Evolutionary conservation across 495 filamentous ascomycete genomes (phyloP).

Genomic region (Aspergillus coremiiformis): DNA sequence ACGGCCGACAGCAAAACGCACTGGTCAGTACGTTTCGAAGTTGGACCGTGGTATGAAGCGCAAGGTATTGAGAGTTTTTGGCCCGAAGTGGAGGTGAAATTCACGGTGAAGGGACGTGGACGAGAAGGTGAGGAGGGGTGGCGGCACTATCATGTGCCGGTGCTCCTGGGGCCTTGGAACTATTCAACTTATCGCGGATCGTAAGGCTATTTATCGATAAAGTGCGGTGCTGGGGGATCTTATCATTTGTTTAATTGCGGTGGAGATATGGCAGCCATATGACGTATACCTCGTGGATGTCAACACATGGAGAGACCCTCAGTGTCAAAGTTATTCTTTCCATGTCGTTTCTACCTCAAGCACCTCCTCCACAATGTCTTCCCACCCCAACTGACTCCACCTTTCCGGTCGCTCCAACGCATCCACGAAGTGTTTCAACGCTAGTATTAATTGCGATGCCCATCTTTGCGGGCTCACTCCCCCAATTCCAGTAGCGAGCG

Average conservation of each 20-base stretch:
- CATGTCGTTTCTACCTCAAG: conserved; percentile 25
- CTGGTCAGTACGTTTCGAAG: conserved; percentile 75
- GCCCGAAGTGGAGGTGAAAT: conserved; percentile 81
- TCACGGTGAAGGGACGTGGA: conserved; percentile 56
- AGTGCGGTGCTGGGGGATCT: conserved; percentile 1
- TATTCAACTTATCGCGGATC: conserved; percentile 89
- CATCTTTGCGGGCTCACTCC: conserved; percentile 37
- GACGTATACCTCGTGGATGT: conserved; percentile 3
- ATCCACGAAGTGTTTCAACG: conserved; percentile 42
- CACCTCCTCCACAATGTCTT: conserved; percentile 17
- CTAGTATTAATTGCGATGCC: conserved; percentile 43
- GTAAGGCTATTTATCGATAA: conserved; percentile 14
- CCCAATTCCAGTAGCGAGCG: conserved; percentile 41
- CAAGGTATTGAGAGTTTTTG: conserved; percentile 72
- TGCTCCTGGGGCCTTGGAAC: conserved; percentile 81
- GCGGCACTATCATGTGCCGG: conserved; percentile 87
- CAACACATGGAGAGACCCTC: neutral
- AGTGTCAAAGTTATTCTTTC: neutral
- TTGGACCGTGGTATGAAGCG: conserved; percentile 65
- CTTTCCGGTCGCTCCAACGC: conserved; percentile 27
- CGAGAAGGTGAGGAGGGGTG: conserved; percentile 51
- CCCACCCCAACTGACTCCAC: conserved; percentile 31
- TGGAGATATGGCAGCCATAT: neutral
- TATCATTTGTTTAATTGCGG: conserved; percentile 4
- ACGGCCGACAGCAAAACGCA: conserved; percentile 39